phyloP scores from a whole-genome alignment of 768 basidiomycete species.

The Astraeus odoratus region DNA sequence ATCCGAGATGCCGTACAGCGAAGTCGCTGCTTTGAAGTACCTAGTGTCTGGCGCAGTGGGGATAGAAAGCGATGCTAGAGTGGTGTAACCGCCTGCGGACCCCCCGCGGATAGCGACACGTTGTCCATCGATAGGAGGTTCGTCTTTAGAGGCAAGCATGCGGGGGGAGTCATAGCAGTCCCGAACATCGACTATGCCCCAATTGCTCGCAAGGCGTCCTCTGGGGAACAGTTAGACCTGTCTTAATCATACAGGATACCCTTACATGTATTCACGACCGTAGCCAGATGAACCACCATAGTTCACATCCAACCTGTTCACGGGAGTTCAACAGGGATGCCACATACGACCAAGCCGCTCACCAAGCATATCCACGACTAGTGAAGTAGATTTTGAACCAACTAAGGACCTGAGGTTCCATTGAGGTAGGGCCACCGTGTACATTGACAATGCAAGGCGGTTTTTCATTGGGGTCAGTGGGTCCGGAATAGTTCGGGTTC shows the following conservation, averaged over 20 bases:
- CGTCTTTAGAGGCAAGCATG: not conserved
- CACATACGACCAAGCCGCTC: slow-evolving; percentile 7
- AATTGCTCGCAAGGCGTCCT: slow-evolving; percentile 47
- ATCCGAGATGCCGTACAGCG: slow-evolving; percentile 57
- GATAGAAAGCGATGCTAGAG: slow-evolving; percentile 39
- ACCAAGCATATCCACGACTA: slow-evolving; percentile 65
- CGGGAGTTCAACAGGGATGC: slow-evolving; percentile 19
- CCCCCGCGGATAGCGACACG: slow-evolving; percentile 27
- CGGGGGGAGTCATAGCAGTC: slow-evolving; percentile 48
- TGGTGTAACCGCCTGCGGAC: slow-evolving; percentile 68
- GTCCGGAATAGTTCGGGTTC: slow-evolving; percentile 49
- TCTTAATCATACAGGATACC: too few relatives aligned
- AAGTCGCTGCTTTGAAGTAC: slow-evolving; percentile 52
- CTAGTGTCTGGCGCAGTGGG: slow-evolving; percentile 54
- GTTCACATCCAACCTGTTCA: slow-evolving; percentile 63
- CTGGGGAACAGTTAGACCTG: slow-evolving; percentile 11
- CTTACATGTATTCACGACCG: slow-evolving; percentile 55
- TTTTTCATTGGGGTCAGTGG: slow-evolving; percentile 43
- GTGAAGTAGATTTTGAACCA: slow-evolving; percentile 60
- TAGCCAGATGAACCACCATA: slow-evolving; percentile 70
- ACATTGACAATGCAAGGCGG: slow-evolving; percentile 60
- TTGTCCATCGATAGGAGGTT: not conserved
- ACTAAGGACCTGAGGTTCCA: slow-evolving; percentile 37
- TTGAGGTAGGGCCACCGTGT: slow-evolving; percentile 66
- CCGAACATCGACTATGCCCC: slow-evolving; percentile 64